Base-by-base conservation (phyloP, 495 filamentous ascomycete species). In the Tricharina praecox region DNA sequence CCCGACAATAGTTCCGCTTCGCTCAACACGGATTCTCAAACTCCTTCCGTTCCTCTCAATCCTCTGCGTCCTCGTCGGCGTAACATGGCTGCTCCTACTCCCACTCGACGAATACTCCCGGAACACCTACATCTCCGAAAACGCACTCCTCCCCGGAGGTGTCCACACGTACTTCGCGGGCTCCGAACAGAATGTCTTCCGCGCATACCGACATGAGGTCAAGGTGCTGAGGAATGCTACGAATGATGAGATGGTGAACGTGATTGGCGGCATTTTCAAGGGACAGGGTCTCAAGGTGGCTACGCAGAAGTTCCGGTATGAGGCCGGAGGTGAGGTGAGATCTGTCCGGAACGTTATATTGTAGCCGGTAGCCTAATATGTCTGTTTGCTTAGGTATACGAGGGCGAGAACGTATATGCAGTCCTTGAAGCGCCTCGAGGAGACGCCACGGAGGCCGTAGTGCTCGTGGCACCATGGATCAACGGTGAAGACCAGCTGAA, bases 391-490 rank as follows among this genome's bases (percentile, higher is more conserved):
- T 32, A 32, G 20, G 7, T 25, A 13, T 78, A 82, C 56, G 62
- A 71, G 21, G 90, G 92, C 44, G 78, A 94, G 69, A 97, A 97
- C 65, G 71, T 85, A 26, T 97, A 97, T 64, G 85, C 83, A 16
- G 79, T 96, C 47, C 73, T 97, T n/a, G 85, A 92, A 55, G 92
- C 90, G 1, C 90, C 90, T 3, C 74, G 90, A 21, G 86, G 90
- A 23, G 90, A 97, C 68, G 90, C 92, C n/a, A 96, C 92, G 3
- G 90, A 97, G 65, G 92, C 90, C 15, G 83, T 96, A 57, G 90
- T 96, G 26, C 67, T 97, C 16, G 78, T 92, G 24, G 86, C 79
- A 32, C 79, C 85, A 1, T 94, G 85, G 86, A 74, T 70, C 62
- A 96, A 90, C 44, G 78, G 81, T 53, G 75, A 85, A 48, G 77